Evolutionary conservation across 371 early-diverging fungal genomes (phyloP).

Genomic region (Haplosporangium sp.): DNA sequence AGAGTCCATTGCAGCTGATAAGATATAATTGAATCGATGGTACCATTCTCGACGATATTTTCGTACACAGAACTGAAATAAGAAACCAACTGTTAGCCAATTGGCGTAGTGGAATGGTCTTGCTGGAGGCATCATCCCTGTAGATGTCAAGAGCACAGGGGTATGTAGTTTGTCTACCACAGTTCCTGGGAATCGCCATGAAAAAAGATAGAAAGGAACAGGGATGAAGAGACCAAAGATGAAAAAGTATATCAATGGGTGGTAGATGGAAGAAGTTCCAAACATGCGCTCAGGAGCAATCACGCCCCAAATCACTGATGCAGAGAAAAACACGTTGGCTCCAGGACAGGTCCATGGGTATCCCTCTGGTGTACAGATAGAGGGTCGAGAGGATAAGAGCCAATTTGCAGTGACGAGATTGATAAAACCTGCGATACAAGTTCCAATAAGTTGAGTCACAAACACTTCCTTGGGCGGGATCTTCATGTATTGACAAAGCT

Average conservation of each 20-base stretch:
- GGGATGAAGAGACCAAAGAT: conserved; percentile 70
- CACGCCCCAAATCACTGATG: conserved; percentile 68
- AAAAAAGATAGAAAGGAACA: conserved; percentile 59
- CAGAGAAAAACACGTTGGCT: conserved; percentile 52
- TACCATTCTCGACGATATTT: conserved; percentile 73
- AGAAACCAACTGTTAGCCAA: conserved; percentile 72
- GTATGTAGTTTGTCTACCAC: conserved; percentile 49
- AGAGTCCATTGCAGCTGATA: conserved; percentile 83
- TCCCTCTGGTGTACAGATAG: conserved; percentile 67
- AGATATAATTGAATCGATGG: conserved; percentile 76
- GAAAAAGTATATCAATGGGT: conserved; percentile 65
- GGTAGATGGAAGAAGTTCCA: conserved; percentile 71
- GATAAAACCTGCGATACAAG: conserved; percentile 70
- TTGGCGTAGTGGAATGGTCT: conserved; percentile 60
- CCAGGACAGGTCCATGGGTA: conserved; percentile 68
- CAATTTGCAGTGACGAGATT: conserved; percentile 70
- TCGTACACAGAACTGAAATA: conserved; percentile 73
- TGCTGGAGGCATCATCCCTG: conserved; percentile 57
- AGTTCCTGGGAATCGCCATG: conserved; percentile 45
- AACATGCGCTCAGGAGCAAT: conserved; percentile 80
- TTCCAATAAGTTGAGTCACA: conserved; percentile 69
- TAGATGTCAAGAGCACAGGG: conserved; percentile 58
- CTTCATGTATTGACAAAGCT: conserved; percentile 76
- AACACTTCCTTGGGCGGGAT: conserved; percentile 80
- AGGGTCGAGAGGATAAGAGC: conserved; percentile 65